These are phyloP conservation scores for Scheffersomyces spartinae DNA, from an alignment of 805 yeast genomes.

Conservation along the genomic window DNA sequence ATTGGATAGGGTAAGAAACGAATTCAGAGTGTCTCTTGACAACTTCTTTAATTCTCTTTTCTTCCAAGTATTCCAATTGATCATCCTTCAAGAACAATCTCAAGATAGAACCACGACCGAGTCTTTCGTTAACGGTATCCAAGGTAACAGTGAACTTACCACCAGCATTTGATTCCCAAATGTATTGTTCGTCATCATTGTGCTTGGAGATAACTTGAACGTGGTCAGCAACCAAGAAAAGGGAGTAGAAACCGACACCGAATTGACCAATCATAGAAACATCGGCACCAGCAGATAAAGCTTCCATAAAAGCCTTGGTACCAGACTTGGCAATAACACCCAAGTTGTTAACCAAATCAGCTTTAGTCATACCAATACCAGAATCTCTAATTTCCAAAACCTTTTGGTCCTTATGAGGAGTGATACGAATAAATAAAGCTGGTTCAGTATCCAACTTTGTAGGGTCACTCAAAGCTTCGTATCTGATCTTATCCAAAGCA, in stretches of 20 bases:
- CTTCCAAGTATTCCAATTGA: slow-evolving; percentile 97
- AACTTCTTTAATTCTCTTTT: slow-evolving; percentile 98
- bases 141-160: slow-evolving; percentile 96
- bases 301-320: slow-evolving; percentile 99
- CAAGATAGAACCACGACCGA: slow-evolving; percentile 90
- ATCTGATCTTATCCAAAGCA: slow-evolving; percentile 97
- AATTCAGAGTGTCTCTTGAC: slow-evolving; percentile 99
- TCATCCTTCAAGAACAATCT: slow-evolving; percentile 97
- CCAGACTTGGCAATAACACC: slow-evolving; percentile 99
- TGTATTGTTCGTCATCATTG: slow-evolving; percentile 98
- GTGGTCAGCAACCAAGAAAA: slow-evolving; percentile 97
- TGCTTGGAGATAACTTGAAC: slow-evolving; percentile 97
- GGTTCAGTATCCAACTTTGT: slow-evolving; percentile 89
- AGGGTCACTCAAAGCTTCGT: slow-evolving; percentile 90
- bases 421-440: slow-evolving; percentile 91
- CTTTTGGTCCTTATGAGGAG: slow-evolving; percentile 91
- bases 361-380: slow-evolving; percentile 99
- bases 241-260: slow-evolving; percentile 99
- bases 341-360: slow-evolving; percentile 95
- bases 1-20: slow-evolving; percentile 97
- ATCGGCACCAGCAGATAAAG: slow-evolving; percentile 98
- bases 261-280: slow-evolving; percentile 99
- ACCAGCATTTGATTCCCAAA: slow-evolving; percentile 99
- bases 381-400: slow-evolving; percentile 96
- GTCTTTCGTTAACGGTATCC: slow-evolving; percentile 76